Percentiles rank a stretch among this genome's conserved stretches.
phyloP scores from a whole-genome alignment of 2,329 filamentous ascomycete species.

The Conoideocrella luteorostrata region DNA sequence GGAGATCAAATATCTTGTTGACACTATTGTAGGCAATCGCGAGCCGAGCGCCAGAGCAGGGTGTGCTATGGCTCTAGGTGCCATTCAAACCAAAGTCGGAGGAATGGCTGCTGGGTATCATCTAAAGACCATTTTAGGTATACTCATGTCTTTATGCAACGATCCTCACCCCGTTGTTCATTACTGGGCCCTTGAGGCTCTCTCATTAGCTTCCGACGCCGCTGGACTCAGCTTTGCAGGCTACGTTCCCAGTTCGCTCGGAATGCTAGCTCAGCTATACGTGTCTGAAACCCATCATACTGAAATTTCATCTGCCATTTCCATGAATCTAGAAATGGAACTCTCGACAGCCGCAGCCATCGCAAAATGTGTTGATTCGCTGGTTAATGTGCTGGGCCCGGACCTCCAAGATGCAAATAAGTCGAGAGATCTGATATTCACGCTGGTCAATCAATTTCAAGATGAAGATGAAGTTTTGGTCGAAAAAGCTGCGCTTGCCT shows the following conservation, averaged over 20 bases:
- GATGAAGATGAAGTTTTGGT: slow-evolving; percentile 65
- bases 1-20: slow-evolving; percentile 86
- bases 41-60: slow-evolving; percentile 91
- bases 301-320: slow-evolving; percentile 70
- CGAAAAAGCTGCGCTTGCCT: slow-evolving; percentile 70
- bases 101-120: slow-evolving; percentile 97
- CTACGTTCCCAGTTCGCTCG: slow-evolving; percentile 83
- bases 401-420: slow-evolving; percentile 91
- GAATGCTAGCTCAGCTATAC: slow-evolving; percentile 91
- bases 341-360: slow-evolving; percentile 76
- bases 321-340: slow-evolving; percentile 86
- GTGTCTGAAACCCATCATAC: slow-evolving; percentile 85
- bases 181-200: slow-evolving; percentile 88
- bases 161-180: slow-evolving; percentile 94
- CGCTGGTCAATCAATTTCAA: slow-evolving; percentile 75
- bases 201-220: slow-evolving; percentile 82
- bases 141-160: slow-evolving; percentile 94
- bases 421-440: slow-evolving; percentile 86
- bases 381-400: slow-evolving; percentile 92
- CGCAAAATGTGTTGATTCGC: slow-evolving; percentile 83
- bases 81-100: slow-evolving; percentile 90
- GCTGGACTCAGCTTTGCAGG: slow-evolving; percentile 87
- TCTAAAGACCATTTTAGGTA: slow-evolving; percentile 93
- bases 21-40: slow-evolving; percentile 88
- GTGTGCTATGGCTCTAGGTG: slow-evolving; percentile 87